Evolutionary conservation across 768 basidiomycete genomes (phyloP).

Genomic region (Roridomyces roridus): DNA sequence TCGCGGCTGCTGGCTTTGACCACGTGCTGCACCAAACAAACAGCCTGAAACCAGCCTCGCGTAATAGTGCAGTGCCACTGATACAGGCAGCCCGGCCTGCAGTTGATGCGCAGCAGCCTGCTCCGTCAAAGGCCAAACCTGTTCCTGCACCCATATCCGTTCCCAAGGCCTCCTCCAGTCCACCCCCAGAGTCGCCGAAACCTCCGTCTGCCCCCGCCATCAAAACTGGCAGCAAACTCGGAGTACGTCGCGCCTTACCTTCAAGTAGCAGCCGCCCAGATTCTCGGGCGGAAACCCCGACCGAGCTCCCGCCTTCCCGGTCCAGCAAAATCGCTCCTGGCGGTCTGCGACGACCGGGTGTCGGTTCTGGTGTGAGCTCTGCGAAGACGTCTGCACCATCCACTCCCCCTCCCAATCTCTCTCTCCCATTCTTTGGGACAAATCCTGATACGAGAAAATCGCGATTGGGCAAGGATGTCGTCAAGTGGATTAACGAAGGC

Average conservation of each 20-base stretch:
- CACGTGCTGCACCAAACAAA: constrained; percentile 86
- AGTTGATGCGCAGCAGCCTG: constrained; percentile 33
- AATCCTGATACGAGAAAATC: constrained; percentile 69
- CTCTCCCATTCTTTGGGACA: constrained; percentile 54
- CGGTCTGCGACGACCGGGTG: constrained; percentile 52
- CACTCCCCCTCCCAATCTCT: constrained; percentile 37
- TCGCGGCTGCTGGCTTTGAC: constrained; percentile 79
- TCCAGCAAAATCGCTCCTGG: constrained; percentile 43
- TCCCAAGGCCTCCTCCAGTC: constrained; percentile 37
- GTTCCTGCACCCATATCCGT: constrained; percentile 35
- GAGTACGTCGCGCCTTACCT: constrained; percentile 77
- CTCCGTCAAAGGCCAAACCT: constrained; percentile 30
- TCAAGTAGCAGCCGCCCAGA: constrained; percentile 62
- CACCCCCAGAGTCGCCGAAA: constrained; percentile 54
- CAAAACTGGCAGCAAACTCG: constrained; percentile 54
- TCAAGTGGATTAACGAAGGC: constrained; percentile 86
- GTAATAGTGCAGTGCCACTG: constrained; percentile 80
- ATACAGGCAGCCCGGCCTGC: constrained; percentile 82
- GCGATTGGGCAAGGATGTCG: constrained; percentile 75
- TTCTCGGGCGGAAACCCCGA: constrained; percentile 49
- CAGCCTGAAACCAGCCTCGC: constrained; percentile 91
- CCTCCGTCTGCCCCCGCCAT: constrained; percentile 39
- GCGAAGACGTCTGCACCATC: constrained; percentile 39
- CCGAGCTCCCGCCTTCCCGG: constrained; percentile 41
- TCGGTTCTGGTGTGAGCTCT: constrained; percentile 27